Evolutionary conservation across 1,139 yeast species (phyloP).

Genomic region (Zhuliangozyma blackwelliae): DNA sequence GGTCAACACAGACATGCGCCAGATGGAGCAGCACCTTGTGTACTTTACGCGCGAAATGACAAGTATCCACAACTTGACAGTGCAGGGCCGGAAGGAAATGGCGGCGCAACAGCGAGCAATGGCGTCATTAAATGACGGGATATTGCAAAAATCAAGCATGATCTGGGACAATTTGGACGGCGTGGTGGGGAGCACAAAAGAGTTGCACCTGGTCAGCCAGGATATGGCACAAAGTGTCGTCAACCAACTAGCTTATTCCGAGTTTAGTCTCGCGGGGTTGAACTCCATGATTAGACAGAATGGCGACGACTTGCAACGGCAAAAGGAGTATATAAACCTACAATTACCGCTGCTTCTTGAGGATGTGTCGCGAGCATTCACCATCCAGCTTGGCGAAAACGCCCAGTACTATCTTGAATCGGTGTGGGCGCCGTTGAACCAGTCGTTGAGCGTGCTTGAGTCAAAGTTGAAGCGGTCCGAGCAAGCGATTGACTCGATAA

Average conservation of each 20-base stretch:
- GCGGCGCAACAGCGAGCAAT: constrained; percentile 4
- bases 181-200: not conserved
- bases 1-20: constrained; percentile 8
- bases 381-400: constrained; percentile 1
- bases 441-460: constrained; percentile 8
- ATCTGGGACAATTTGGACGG: not conserved
- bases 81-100: not conserved
- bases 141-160: not conserved
- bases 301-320: not conserved
- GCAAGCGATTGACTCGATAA: constrained; percentile 8
- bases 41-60: constrained; percentile 8
- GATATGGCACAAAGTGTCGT: not conserved
- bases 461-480: constrained; percentile 10
- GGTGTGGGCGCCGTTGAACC: constrained; percentile 7
- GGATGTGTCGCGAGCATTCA: constrained; percentile 1
- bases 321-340: constrained; percentile 1
- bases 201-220: not conserved
- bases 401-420: constrained; percentile 1
- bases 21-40: constrained; percentile 6
- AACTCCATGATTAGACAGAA: constrained; percentile 1
- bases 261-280: not conserved
- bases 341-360: constrained; percentile 1
- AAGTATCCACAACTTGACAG: constrained; percentile 2
- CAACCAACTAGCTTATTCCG: constrained; percentile 3
- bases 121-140: not conserved